Evolutionary conservation across 2,329 filamentous ascomycete species (phyloP).

Genomic region (Chrysoporthe deuterocubensis): DNA sequence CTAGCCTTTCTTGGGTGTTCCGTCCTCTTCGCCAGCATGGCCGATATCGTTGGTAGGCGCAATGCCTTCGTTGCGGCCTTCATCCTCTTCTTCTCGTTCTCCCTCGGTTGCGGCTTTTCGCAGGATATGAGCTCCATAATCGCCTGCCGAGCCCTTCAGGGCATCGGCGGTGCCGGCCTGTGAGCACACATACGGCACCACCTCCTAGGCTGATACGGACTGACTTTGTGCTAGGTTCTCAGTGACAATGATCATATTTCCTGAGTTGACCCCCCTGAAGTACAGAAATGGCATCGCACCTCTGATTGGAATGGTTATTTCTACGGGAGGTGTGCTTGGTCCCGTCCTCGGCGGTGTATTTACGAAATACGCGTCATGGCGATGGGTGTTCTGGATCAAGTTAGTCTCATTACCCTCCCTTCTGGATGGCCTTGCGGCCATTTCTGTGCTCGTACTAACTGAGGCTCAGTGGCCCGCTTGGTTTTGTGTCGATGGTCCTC

Average conservation of each 20-base stretch:
- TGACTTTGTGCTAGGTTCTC: slow-evolving; percentile 43
- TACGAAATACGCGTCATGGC: slow-evolving; percentile 54
- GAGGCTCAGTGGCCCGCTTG: slow-evolving; percentile 53
- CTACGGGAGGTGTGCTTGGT: slow-evolving; percentile 53
- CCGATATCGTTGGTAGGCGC: slow-evolving; percentile 59
- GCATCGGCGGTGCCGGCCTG: slow-evolving; percentile 55
- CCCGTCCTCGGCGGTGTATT: slow-evolving; percentile 56
- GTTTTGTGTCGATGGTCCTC: slow-evolving; percentile 48
- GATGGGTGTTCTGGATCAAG: slow-evolving; percentile 66
- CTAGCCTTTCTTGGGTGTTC: slow-evolving; percentile 61
- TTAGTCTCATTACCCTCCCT: slow-evolving; percentile 35
- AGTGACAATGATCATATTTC: slow-evolving; percentile 59
- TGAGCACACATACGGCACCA: slow-evolving; percentile 15
- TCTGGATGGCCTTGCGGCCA: neutral
- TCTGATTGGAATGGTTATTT: slow-evolving; percentile 54
- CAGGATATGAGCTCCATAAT: slow-evolving; percentile 51
- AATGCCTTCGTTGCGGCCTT: slow-evolving; percentile 55
- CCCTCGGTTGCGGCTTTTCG: slow-evolving; percentile 57
- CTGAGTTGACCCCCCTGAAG: slow-evolving; percentile 51
- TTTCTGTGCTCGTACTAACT: slow-evolving; percentile 26
- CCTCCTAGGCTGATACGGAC: slow-evolving; percentile 41
- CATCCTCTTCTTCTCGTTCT: slow-evolving; percentile 59
- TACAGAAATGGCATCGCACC: slow-evolving; percentile 49
- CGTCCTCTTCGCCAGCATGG: slow-evolving; percentile 57
- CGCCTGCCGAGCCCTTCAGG: slow-evolving; percentile 53